Base-by-base conservation (phyloP, 2,329 filamentous ascomycete genomes). In the Kalaharituber pfeilii region DNA sequence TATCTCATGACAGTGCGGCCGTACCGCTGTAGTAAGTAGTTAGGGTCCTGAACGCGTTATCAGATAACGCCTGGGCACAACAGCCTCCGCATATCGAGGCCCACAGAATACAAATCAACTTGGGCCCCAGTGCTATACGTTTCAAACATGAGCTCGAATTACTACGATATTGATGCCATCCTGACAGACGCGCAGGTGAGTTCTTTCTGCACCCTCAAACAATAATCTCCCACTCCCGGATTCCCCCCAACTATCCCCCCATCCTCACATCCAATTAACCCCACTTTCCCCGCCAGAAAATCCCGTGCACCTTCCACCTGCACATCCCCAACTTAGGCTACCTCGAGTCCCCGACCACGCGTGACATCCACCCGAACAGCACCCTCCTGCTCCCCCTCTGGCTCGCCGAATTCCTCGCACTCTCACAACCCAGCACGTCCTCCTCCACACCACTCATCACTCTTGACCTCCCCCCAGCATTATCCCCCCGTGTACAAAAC, bases 251-350 rank as follows among this genome's bases (percentile, higher is more conserved):
- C n/a, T n/a, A n/a, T n/a, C n/a, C n/a, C n/a, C n/a, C 33, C 33
- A 39, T 39, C 15, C 3, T 8, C 1, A 39, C 15, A 39, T 15
- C 13, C 26, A 8, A 2, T 24, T 15, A 24, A 7, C n/a, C 8
- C 4, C 22, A 33, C 9, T 4, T 15, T 39, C 1, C 20, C n/a
- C n/a, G n/a, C 8, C 62, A 94, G 81, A 96, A 95, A 84, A 79
- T 95, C 28, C 89, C 91, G 36, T 94, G 88, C 72, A 93, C 84
- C 51, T 95, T 96, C 70, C 84, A 94, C 66, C 78, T 95, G 65
- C 84, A 89, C 56, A 81, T 94, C 28, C 83, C 87, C 20, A 81
- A 84, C 54, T 77, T 96, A 47, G 88, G 88, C 62, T 86, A 94
- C 67, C 76, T 98, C 56, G 87, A 94, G 69, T 87, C 87, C 65